Conservation (phyloP, 768 basidiomycete genomes). For the Lactifluus echinatus region DNA sequence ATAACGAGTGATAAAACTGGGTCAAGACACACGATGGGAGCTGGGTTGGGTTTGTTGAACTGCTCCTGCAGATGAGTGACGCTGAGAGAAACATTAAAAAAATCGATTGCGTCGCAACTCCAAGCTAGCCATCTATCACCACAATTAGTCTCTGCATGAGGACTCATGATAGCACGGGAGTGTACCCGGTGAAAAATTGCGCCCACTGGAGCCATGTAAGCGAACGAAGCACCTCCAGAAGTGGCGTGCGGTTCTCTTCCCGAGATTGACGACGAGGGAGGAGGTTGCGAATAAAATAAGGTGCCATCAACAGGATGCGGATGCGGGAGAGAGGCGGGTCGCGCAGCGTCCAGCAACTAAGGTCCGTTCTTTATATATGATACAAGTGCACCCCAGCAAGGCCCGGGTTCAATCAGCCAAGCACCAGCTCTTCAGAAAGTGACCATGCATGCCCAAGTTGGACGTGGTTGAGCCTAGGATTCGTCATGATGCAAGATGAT, state of each 20-base stretch:
- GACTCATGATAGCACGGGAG: background rate
- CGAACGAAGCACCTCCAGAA: slow-evolving; percentile 32
- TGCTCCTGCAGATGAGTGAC: slow-evolving; percentile 39
- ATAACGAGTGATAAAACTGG: background rate
- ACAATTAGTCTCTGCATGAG: background rate
- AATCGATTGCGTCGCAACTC: slow-evolving; percentile 83
- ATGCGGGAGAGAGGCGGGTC: background rate
- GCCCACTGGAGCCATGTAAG: slow-evolving; percentile 44
- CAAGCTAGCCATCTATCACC: slow-evolving; percentile 65
- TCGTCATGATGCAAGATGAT: background rate
- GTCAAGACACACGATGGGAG: slow-evolving; percentile 34
- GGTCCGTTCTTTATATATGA: background rate
- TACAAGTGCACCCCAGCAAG: background rate
- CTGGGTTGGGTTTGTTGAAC: slow-evolving; percentile 34
- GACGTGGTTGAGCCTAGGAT: background rate
- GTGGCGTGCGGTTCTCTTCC: slow-evolving; percentile 22
- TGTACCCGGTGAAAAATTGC: slow-evolving; percentile 48
- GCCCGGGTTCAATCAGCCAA: background rate
- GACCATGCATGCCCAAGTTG: background rate
- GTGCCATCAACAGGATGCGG: slow-evolving; percentile 5
- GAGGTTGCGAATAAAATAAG: slow-evolving; percentile 15
- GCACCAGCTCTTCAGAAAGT: background rate
- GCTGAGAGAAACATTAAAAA: slow-evolving; percentile 67
- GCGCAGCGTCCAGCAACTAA: background rate
- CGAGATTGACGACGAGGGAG: background rate